Evolutionary conservation across 202 grass and related monocot genomes (phyloP).

Genomic region (Schoenoplectus triqueter): DNA sequence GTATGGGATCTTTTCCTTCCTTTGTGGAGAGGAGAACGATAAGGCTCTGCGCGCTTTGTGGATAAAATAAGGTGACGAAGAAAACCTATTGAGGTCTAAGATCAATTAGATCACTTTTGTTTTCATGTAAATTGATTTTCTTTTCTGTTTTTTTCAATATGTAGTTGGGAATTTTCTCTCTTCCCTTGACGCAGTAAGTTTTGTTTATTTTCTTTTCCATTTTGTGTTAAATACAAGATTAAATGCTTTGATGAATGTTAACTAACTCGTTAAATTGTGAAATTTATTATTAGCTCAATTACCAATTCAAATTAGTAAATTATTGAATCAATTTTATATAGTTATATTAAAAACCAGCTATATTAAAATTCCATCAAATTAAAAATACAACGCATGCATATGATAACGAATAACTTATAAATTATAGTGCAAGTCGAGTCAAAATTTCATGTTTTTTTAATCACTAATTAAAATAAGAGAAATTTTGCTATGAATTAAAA

Average conservation of each 20-base stretch:
- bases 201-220: background rate
- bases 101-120: background rate
- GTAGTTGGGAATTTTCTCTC: background rate
- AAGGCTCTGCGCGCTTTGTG: background rate
- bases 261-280: background rate
- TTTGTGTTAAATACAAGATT: background rate
- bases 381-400: no score
- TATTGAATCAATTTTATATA: background rate
- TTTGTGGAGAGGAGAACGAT: constrained; percentile 27
- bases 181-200: background rate
- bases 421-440: no score
- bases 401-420: no score
- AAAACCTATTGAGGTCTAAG: background rate
- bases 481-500: no score
- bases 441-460: no score
- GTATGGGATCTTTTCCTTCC: background rate
- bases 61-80: background rate
- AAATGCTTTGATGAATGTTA: background rate
- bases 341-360: background rate
- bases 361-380: no score
- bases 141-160: background rate
- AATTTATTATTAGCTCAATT: background rate
- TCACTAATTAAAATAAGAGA: no score
- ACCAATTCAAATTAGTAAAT: background rate
- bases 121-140: background rate